Conservation (phyloP, 257 asterid genomes). For the Solanum sejunctum region DNA sequence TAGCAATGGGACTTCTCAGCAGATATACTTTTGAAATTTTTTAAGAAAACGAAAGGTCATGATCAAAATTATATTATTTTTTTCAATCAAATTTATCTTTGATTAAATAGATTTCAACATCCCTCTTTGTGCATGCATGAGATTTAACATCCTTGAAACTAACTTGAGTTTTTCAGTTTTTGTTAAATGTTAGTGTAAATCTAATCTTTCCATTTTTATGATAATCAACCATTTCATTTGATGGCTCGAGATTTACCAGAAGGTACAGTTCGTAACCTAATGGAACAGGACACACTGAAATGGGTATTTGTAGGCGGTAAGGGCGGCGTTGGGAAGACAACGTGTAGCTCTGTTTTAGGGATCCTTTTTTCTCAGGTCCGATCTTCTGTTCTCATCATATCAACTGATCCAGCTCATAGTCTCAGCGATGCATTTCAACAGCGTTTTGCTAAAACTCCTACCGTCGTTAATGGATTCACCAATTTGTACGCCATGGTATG, state of each 20-base stretch:
- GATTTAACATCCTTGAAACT: too few relatives aligned
- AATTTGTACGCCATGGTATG: conserved; percentile 90
- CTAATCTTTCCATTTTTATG: too few relatives aligned
- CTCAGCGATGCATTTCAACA: conserved; percentile 97
- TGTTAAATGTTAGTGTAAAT: too few relatives aligned
- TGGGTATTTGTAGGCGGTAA: conserved; percentile 98
- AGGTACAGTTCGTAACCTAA: conserved; percentile 60
- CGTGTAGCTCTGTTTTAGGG: conserved; percentile 80
- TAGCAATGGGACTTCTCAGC: too few relatives aligned
- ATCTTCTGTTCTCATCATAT: conserved; percentile 76
- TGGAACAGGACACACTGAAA: conserved; percentile 70
- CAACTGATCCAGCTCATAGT: conserved; percentile 97
- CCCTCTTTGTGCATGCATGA: too few relatives aligned
- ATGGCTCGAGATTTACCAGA: conserved; percentile 39
- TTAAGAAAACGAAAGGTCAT: too few relatives aligned
- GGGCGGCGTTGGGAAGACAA: conserved; percentile 94
- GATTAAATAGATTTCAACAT: too few relatives aligned
- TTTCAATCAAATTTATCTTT: too few relatives aligned
- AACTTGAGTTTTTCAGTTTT: too few relatives aligned
- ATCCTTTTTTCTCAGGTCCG: conserved; percentile 65
- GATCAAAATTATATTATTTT: too few relatives aligned
- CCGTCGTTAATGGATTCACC: conserved; percentile 83
- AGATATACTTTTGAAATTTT: too few relatives aligned
- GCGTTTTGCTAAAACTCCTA: conserved; percentile 72
- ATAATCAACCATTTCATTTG: neutral